A percentile compares a stretch with the other conserved stretches of the same genome.
phyloP scores from a whole-genome alignment of 2,329 filamentous ascomycete species.

The Magnaporthales sp. region DNA sequence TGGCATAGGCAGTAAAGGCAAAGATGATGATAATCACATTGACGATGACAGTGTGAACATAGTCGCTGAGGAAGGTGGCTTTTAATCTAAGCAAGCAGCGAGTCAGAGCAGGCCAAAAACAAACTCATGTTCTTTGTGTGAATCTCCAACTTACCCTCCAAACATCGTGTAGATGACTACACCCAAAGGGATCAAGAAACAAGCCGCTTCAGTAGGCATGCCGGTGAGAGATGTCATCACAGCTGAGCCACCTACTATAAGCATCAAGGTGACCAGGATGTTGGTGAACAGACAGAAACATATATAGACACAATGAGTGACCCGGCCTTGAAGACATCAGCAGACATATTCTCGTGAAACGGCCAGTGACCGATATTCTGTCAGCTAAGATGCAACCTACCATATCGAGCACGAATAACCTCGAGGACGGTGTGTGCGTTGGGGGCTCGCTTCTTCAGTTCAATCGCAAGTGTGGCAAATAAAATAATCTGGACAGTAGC shows the following conservation, averaged over 20 bases:
- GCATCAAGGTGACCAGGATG: conserved; percentile 80
- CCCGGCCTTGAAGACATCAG: background rate
- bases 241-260: conserved; percentile 74
- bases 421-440: conserved; percentile 84
- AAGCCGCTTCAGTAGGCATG: conserved; percentile 70
- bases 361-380: background rate
- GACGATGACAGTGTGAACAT: conserved; percentile 77
- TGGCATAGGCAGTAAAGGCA: conserved; percentile 72
- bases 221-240: conserved; percentile 66
- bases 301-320: conserved; percentile 70
- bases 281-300: conserved; percentile 78
- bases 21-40: conserved; percentile 82
- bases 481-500: conserved; percentile 82
- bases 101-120: background rate
- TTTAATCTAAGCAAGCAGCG: conserved; percentile 46
- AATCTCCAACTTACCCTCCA: conserved; percentile 36
- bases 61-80: conserved; percentile 79
- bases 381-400: conserved; percentile 23
- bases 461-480: conserved; percentile 84
- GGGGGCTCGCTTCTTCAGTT: conserved; percentile 76
- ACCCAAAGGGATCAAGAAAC: conserved; percentile 72
- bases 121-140: background rate
- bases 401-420: conserved; percentile 74
- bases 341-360: background rate
- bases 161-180: conserved; percentile 73